Evolutionary conservation across 2,329 filamentous ascomycete species (phyloP), one percentile per base, ranked within the genome.

Genomic region (Aspergillus sclerotialis): DNA sequence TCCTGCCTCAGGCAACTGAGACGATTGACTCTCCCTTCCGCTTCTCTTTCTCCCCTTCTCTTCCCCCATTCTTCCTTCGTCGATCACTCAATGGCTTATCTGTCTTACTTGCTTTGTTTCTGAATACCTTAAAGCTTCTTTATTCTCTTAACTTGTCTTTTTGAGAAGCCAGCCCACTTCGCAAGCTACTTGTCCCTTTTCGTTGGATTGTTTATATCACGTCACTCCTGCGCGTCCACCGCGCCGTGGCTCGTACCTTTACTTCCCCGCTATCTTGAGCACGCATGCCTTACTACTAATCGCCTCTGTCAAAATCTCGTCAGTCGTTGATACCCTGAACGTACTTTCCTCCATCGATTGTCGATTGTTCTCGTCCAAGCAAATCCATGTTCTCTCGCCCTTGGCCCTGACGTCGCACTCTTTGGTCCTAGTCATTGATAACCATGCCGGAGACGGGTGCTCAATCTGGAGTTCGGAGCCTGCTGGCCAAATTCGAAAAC

Each of bases 401-500:
- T n/a, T n/a, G n/a, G n/a, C n/a, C n/a, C n/a, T n/a, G n/a, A n/a
- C n/a, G n/a, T n/a, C n/a, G n/a, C n/a, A n/a, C n/a, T n/a, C n/a
- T n/a, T n/a, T n/a, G n/a, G n/a, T 8, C 23, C n/a, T 27, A 19
- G 21, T 24, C 18, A 16, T 25, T 11, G 32, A 15, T 37, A 33
- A 33, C 37, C 35, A 49, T 48, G 43, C 34, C 39, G 17, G 46
- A 50, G 17, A 45, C 40, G n/a, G n/a, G n/a, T 27, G 46, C 39
- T 27, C 49, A 56, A 32, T 55, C 53, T 15, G 78, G 75, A 53
- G 81, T 85, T 53, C 80, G 73, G 65, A 84, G 84, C 65, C 76
- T 89, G 46, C 73, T 82, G 50, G 84, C 84, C 54, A 86, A 84
- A 73, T 88, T 88, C 59, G 84, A 89, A 69, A 84, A 78, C 62